Evolutionary conservation across 2,329 filamentous ascomycete genomes (phyloP).

Genomic region (Hymenoscyphus scutula): DNA sequence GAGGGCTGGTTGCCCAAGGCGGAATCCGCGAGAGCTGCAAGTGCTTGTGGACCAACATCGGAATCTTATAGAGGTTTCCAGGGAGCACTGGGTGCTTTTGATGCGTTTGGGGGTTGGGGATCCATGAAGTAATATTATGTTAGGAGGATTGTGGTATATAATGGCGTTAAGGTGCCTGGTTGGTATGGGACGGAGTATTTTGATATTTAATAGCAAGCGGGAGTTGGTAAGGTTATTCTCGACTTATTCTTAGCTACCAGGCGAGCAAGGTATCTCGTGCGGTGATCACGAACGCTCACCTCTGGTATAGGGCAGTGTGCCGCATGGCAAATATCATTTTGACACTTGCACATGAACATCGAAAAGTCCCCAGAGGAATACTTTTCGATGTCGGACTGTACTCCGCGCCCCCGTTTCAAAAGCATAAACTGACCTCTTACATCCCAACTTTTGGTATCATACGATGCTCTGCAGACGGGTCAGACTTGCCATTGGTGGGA

Average conservation of each 20-base stretch:
- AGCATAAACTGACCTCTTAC: not conserved
- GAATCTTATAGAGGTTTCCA: conserved; percentile 3
- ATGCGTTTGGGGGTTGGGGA: conserved; percentile 5
- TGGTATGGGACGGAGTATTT: not conserved
- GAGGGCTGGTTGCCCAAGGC: conserved; percentile 60
- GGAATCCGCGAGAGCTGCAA: conserved; percentile 50
- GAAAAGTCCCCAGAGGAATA: not conserved
- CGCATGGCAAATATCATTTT: not conserved
- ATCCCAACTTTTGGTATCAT: not conserved
- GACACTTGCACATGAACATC: not conserved
- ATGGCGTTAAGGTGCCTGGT: not conserved
- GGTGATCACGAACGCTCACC: not conserved
- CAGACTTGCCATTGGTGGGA: not conserved
- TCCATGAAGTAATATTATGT: conserved; percentile 3
- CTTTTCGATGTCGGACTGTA: not conserved
- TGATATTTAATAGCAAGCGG: not conserved
- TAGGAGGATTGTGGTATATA: not conserved
- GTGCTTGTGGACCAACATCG: conserved; percentile 45
- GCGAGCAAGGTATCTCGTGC: not conserved
- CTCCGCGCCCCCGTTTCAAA: not conserved
- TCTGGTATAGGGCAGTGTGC: not conserved
- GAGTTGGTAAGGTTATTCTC: not conserved
- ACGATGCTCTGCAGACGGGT: not conserved
- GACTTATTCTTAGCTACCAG: not conserved
- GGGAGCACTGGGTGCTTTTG: conserved; percentile 5